A percentile compares a stretch with the other conserved stretches of the same genome.
These are phyloP conservation scores for Cinnamomum chago DNA, from an alignment of 164 flowering plant species.

Conservation along the genomic window DNA sequence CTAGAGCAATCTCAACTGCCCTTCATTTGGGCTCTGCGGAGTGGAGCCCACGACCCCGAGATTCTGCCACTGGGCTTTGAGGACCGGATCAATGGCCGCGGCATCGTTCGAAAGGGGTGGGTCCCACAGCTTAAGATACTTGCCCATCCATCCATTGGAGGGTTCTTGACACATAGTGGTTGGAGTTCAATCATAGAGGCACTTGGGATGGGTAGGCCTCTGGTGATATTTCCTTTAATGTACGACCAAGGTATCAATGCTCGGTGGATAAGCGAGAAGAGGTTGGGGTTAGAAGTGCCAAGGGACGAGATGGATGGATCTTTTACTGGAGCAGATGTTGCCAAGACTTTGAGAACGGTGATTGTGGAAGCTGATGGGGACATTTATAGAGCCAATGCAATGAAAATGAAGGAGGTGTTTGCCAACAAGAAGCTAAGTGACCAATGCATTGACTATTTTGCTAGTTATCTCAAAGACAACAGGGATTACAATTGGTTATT, in stretches of 20 bases:
- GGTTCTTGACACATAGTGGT: conserved; percentile 31
- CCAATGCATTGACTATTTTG: conserved; percentile 23
- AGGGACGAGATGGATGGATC: conserved; percentile 33
- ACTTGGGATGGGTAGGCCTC: conserved; percentile 29
- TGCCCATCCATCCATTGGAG: conserved; percentile 38
- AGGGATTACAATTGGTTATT: too few relatives aligned
- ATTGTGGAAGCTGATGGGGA: conserved; percentile 33
- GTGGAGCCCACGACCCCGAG: conserved; percentile 10
- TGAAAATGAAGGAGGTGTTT: conserved; percentile 10
- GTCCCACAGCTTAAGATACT: conserved; percentile 36
- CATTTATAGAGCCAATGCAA: conserved; percentile 9
- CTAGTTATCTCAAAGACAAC: conserved; percentile 13
- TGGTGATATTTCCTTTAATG: conserved; percentile 24
- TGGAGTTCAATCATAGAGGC: conserved; percentile 34
- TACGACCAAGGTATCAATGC: conserved; percentile 33
- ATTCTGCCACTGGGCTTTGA: conserved; percentile 25
- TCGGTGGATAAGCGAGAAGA: conserved; percentile 34
- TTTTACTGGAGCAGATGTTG: conserved; percentile 23
- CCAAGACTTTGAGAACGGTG: conserved; percentile 28
- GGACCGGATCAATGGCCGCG: conserved; percentile 16
- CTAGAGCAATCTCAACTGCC: conserved; percentile 26
- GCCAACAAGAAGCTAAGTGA: conserved; percentile 21
- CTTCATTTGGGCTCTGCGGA: conserved; percentile 34
- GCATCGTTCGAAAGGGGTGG: conserved; percentile 38
- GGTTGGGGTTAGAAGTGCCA: conserved; percentile 31